phyloP scores from a whole-genome alignment of 2,329 filamentous ascomycete species.

The Botrytis pseudocinerea region DNA sequence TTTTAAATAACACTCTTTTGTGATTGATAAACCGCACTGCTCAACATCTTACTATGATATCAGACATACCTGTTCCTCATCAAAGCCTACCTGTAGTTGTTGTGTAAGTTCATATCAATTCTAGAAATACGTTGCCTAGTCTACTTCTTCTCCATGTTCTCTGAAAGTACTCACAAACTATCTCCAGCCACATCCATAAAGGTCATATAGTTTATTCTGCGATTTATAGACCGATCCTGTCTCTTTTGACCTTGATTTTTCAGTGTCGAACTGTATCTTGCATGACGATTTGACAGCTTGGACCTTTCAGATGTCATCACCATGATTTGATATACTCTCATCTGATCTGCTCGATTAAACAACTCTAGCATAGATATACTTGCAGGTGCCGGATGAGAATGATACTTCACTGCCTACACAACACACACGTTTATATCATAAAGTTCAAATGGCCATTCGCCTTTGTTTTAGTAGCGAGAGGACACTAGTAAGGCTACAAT shows the following conservation, averaged over 20 bases:
- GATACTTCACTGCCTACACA: background rate
- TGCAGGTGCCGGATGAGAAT: background rate
- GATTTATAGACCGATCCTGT: background rate
- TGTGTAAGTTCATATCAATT: background rate
- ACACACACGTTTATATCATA: background rate
- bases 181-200: background rate
- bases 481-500: background rate
- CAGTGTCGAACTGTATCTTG: background rate
- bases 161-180: background rate
- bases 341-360: background rate
- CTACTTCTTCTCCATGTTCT: background rate
- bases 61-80: background rate
- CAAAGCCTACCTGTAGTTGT: background rate
- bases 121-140: background rate
- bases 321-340: background rate
- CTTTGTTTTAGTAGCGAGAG: background rate
- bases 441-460: background rate
- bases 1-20: background rate
- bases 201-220: rapidly evolving
- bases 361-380: background rate
- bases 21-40: background rate
- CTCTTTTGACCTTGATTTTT: background rate
- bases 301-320: background rate
- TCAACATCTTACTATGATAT: background rate
- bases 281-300: background rate